Evolutionary conservation across 306 rosid species (phyloP).

Genomic region (Ochetophila trinervis): DNA sequence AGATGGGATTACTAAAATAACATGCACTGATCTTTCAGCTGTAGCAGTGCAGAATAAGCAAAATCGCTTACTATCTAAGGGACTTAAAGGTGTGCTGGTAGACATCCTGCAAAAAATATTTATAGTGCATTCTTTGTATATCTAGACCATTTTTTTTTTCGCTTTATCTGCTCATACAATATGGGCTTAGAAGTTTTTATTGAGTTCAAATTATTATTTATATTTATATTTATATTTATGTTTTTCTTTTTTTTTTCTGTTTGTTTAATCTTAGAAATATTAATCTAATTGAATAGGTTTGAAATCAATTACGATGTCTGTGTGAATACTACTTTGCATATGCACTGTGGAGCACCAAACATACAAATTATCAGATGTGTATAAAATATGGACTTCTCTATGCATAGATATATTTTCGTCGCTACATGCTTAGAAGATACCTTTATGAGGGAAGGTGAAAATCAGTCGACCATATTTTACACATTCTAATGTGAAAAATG

Average conservation of each 20-base stretch:
- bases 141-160: not conserved
- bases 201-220: not conserved
- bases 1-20: conserved; percentile 63
- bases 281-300: not conserved
- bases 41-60: conserved; percentile 79
- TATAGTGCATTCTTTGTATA: not conserved
- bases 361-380: not conserved
- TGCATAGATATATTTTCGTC: not conserved
- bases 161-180: not conserved
- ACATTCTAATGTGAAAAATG: not conserved
- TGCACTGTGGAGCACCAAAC: not conserved
- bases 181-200: not conserved
- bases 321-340: not conserved
- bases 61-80: conserved; percentile 54
- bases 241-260: not conserved
- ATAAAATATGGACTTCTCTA: not conserved
- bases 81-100: conserved; percentile 52
- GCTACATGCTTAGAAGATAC: not conserved
- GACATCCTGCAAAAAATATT: not conserved
- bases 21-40: conserved; percentile 84
- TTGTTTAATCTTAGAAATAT: not conserved
- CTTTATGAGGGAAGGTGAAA: not conserved
- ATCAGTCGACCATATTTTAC: not conserved
- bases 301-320: not conserved
- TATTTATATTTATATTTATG: not conserved